Evolutionary conservation across 805 yeast genomes (phyloP).

Genomic region (Schizosaccharomyces lindneri): DNA sequence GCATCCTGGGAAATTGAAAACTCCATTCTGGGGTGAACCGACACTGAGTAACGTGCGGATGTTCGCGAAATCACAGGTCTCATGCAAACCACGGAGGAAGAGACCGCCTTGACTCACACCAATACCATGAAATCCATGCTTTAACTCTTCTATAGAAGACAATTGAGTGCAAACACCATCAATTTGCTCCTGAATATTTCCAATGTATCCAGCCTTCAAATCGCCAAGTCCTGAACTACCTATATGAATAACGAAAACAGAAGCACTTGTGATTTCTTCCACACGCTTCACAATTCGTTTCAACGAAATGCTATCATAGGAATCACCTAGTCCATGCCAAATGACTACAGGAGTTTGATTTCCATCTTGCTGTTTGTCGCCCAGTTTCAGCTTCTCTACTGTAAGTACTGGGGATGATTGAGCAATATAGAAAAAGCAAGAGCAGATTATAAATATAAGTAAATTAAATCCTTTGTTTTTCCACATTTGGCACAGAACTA

Average conservation of each 20-base stretch:
- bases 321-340: conserved; percentile 75
- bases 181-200: conserved; percentile 11
- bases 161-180: conserved; percentile 31
- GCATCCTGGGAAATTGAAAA: conserved; percentile 42
- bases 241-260: not conserved
- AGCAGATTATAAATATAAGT: too few species aligned
- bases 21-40: conserved; percentile 64
- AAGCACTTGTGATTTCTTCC: not conserved
- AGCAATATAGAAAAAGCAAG: too few species aligned
- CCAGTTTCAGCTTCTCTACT: not conserved
- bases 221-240: not conserved
- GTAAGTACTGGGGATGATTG: not conserved
- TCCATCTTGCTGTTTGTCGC: not conserved
- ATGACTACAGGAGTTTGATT: conserved; percentile 28
- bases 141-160: conserved; percentile 20
- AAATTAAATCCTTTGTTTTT: too few species aligned
- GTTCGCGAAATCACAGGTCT: conserved; percentile 25
- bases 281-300: not conserved
- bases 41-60: conserved; percentile 37
- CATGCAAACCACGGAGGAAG: conserved; percentile 42
- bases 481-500: too few species aligned
- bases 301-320: conserved; percentile 19
- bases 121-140: conserved; percentile 38
- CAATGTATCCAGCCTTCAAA: not conserved
- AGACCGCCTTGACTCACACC: conserved; percentile 74